Percentiles rank a stretch among this genome's conserved stretches.
Conservation (phyloP, 768 basidiomycete genomes). For the Mycena albidolilacea region DNA sequence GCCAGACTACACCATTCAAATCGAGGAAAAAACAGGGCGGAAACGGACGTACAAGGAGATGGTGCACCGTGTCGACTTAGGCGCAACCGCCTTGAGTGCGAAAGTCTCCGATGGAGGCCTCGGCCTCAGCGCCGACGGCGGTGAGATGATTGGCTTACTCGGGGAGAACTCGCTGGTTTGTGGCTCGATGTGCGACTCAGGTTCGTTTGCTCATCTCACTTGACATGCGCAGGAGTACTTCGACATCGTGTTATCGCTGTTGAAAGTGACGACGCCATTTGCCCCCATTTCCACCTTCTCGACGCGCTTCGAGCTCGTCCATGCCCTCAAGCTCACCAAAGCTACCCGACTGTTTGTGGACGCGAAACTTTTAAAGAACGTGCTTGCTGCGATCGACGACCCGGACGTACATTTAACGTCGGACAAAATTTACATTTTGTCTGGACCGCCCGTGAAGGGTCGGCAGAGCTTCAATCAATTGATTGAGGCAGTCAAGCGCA, state of each 20-base stretch:
- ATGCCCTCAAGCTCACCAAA: constrained; percentile 62
- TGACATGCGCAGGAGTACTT: constrained; percentile 64
- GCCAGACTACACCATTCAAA: constrained; percentile 69
- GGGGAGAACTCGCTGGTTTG: constrained; percentile 79
- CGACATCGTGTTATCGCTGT: constrained; percentile 62
- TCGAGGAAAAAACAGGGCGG: constrained; percentile 69
- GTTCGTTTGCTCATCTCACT: background rate
- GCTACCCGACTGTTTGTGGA: constrained; percentile 70
- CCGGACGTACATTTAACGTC: constrained; percentile 52
- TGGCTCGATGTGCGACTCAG: background rate
- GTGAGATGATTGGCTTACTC: constrained; percentile 80
- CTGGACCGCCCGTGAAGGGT: constrained; percentile 55
- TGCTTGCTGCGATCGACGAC: constrained; percentile 35
- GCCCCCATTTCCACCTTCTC: constrained; percentile 67
- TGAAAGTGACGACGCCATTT: constrained; percentile 67
- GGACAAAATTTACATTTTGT: constrained; percentile 65
- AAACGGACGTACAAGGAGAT: constrained; percentile 65
- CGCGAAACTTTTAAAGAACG: constrained; percentile 53
- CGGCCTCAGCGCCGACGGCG: constrained; percentile 61
- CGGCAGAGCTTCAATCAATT: constrained; percentile 61
- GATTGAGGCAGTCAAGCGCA: constrained; percentile 55
- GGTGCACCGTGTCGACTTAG: constrained; percentile 63
- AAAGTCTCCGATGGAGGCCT: constrained; percentile 68
- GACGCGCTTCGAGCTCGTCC: constrained; percentile 69
- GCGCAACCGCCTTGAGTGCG: constrained; percentile 70